Evolutionary conservation across 129 eudicot species (phyloP).

Genomic region (Flaveria robusta): DNA sequence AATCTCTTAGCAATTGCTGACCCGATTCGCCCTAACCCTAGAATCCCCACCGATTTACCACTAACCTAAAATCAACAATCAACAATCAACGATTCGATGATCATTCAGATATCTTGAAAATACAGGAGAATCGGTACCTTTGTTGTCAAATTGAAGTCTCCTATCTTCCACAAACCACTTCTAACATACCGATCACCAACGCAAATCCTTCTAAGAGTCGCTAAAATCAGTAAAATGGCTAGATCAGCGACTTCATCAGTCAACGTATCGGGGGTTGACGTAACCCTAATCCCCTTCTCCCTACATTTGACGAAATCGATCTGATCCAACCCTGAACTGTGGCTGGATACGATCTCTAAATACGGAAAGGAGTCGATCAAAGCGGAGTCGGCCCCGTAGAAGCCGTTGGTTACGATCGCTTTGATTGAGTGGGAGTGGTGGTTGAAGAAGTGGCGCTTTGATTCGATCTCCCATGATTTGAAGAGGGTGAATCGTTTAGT

Average conservation of each 20-base stretch:
- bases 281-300: slow-evolving; percentile 73
- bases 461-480: slow-evolving; percentile 58
- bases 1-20: slow-evolving; percentile 69
- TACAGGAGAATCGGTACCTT: slow-evolving; percentile 38
- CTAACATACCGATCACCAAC: slow-evolving; percentile 55
- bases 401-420: slow-evolving; percentile 76
- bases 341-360: slow-evolving; percentile 73
- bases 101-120: no score
- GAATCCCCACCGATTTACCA: slow-evolving; percentile 77
- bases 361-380: slow-evolving; percentile 73
- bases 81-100: background rate
- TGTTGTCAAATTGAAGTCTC: slow-evolving; percentile 54
- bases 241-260: slow-evolving; percentile 92
- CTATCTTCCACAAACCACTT: slow-evolving; percentile 59
- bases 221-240: slow-evolving; percentile 57
- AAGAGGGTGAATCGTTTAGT: slow-evolving; percentile 59
- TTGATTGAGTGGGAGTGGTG: slow-evolving; percentile 53
- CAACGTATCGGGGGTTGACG: slow-evolving; percentile 80
- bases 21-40: slow-evolving; percentile 92
- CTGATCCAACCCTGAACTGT: slow-evolving; percentile 81
- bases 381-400: slow-evolving; percentile 61
- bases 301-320: slow-evolving; percentile 71
- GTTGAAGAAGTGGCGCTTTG: slow-evolving; percentile 35
- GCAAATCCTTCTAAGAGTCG: slow-evolving; percentile 68
- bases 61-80: slow-evolving; percentile 44